Conservation (phyloP, 306 rosid genomes). For the Prunus dulcis region DNA sequence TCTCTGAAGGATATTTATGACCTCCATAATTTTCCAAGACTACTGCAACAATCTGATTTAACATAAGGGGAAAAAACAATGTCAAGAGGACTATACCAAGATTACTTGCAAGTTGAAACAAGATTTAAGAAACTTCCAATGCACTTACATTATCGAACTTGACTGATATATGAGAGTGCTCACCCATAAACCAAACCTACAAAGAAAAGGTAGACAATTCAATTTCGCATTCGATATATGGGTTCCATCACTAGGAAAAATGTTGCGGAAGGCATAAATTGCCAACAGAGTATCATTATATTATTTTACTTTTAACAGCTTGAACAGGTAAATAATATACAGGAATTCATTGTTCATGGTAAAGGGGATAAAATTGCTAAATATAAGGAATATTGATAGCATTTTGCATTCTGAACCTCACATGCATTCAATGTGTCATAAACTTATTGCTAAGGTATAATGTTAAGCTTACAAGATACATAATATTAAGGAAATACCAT, state of each 20-base stretch:
- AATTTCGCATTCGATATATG: constrained; percentile 3
- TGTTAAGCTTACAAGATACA: neutral
- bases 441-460: neutral
- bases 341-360: neutral
- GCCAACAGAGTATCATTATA: neutral
- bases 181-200: constrained; percentile 96
- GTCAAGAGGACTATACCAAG: neutral
- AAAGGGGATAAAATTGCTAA: neutral
- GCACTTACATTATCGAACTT: constrained; percentile 83
- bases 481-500: constrained; percentile 57
- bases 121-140: constrained; percentile 21
- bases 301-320: neutral
- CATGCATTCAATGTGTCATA: neutral
- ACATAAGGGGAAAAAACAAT: constrained; percentile 14
- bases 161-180: constrained; percentile 74
- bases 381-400: neutral
- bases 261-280: neutral
- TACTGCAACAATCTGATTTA: constrained; percentile 73
- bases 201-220: constrained; percentile 30
- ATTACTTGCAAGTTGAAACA: constrained; percentile 7
- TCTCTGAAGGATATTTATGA: constrained; percentile 27
- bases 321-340: neutral
- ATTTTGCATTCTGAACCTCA: neutral
- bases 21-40: constrained; percentile 80
- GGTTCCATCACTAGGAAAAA: neutral